Evolutionary conservation across 495 filamentous ascomycete genomes (phyloP).

Genomic region (Talaromyces trachyspermus): DNA sequence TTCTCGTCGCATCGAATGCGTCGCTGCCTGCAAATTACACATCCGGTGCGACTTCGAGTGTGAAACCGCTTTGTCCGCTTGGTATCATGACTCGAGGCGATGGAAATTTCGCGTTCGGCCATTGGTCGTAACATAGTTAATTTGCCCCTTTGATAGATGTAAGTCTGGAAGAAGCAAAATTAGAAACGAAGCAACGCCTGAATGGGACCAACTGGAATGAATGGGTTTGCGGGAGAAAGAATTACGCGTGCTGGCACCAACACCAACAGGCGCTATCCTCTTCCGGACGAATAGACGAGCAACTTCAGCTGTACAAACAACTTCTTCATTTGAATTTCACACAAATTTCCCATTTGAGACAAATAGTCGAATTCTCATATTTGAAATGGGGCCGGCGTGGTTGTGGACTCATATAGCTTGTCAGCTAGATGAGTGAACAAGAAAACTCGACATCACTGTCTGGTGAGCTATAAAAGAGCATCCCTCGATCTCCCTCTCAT

Average conservation of each 20-base stretch:
- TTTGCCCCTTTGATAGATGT: neutral
- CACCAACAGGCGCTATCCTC: no score
- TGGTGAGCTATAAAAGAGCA: no score
- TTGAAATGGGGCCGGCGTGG: no score
- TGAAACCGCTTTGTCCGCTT: neutral
- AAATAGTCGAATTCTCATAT: neutral
- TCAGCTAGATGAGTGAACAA: no score
- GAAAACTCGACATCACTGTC: no score
- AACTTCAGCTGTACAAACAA: no score
- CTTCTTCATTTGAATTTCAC: neutral
- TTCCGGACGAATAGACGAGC: neutral
- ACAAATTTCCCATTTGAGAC: neutral
- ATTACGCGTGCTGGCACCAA: no score
- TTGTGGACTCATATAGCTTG: no score
- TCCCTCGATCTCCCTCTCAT: no score
- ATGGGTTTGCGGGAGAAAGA: no score
- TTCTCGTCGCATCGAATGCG: slow-evolving; percentile 1
- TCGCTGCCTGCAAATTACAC: neutral
- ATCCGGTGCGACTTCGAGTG: neutral
- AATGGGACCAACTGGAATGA: no score
- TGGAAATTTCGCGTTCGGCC: neutral
- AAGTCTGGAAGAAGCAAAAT: neutral
- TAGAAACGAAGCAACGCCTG: neutral
- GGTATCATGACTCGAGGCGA: neutral
- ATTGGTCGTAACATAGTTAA: neutral